Evolutionary conservation across 2,329 filamentous ascomycete species (phyloP), one percentile per base, ranked within the genome.

Genomic region (Diaporthe destruens): DNA sequence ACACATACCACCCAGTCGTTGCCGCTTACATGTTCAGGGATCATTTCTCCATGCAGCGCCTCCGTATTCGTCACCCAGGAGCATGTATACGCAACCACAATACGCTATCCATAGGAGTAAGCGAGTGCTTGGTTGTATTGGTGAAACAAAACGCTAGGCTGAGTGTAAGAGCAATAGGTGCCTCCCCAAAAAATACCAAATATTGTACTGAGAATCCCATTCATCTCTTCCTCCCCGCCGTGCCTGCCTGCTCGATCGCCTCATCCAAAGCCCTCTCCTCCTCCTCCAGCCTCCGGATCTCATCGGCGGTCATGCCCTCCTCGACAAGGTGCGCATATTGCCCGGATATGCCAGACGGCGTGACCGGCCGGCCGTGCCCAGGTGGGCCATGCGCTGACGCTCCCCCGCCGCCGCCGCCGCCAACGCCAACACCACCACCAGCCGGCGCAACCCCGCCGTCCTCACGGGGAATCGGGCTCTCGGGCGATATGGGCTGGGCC

Each of bases 301-400:
- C 87, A 0, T 87, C 88, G 11, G 82, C 81, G 61, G 88, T 89
- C 88, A 90, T 90, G 65, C 87, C 86, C n/a, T 89, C 88, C 76
- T 90, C 88, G 6, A 89, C 85, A 44, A 90, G 79, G 74, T 89
- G 87, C 23, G 85, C 84, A 57, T 88, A 86, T 36, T 80, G 81
- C 25, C 80, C 77, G 9, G 81, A 77, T 57, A 82, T 79, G 68
- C 79, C 81, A 72, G 78, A 79, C 2, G 78, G 79, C 29, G 79
- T 79, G 56, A 75, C 76, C 57, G 76, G 73, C 47, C 75, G 75
- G n/a, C 20, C 16, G 14, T 66, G 61, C 3, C 61, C 47, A 1
- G 14, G 7, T 53, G 12, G 61, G 44, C 44, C 44, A 47, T 39
- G 47, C 14, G 42, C 34, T 2, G 59, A 61, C 7, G 59, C 20